Base-by-base conservation (phyloP, 345 rosid genomes). In the Trapa incisa region DNA sequence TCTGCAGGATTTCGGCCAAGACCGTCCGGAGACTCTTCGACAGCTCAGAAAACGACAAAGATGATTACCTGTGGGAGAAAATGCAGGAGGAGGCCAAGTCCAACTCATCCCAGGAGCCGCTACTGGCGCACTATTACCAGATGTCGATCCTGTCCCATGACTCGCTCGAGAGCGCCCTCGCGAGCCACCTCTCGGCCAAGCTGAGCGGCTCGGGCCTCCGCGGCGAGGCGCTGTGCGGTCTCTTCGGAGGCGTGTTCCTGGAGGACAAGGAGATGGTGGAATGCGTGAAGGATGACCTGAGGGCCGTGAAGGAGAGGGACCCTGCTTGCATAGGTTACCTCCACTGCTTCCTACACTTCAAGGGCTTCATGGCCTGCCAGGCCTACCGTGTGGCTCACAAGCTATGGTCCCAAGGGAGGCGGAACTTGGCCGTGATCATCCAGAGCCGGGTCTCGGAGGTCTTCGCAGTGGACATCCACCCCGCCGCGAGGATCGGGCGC, bases 381-480 rank as follows among this genome's bases (percentile, higher is more conserved):
- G 81, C 98, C 1, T 97, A 90, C 66, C 80, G 98, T 36, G 70
- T 90, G n/a, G 96, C 91, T 2, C 96, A 93, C 56, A 74, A 80
- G 68, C 81, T 88, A 2, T 93, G 98, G 97, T 74, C 73, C 0
- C 85, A 81, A 61, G 77, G 82, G 33, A 71, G 96, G 57, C 60
- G 77, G 54, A 62, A 79, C 22, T 43, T 93, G 37, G 92, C 97
- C 36, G 62, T 90, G 38, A 36, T 93, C 83, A 81, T 90, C 7
- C 96, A 93, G 68, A 93, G 82, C 72, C 77, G 97, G 72, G 96
- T 81, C 0, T 88, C 90, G 0, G 96, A 86, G 54, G 86, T 86
- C 48, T 90, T 88, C 17, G 84, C 84, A 0, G 92, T 88, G 45
- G 98, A 93, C 73, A 90, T 93, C 47, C 98, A 90, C 76, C 98